Evolutionary conservation across 306 rosid species (phyloP).

Genomic region (Cucumis hystrix): DNA sequence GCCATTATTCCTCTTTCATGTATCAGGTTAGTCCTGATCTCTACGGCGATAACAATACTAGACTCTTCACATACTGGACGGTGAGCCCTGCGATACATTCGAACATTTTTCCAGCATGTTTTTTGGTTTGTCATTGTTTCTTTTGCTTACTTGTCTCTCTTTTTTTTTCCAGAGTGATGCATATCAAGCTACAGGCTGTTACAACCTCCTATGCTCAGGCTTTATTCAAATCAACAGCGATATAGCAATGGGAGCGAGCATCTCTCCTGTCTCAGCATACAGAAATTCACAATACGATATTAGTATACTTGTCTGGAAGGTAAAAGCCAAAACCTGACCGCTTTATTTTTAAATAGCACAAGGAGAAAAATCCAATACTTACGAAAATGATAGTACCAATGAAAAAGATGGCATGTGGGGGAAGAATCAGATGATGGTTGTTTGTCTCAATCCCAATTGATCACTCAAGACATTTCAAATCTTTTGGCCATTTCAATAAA

Average conservation of each 20-base stretch:
- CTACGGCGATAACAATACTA: slow-evolving; percentile 88
- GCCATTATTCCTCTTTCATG: neutral
- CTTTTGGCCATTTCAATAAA: neutral
- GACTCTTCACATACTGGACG: slow-evolving; percentile 98
- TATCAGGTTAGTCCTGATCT: slow-evolving; percentile 91
- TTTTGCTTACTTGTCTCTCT: neutral
- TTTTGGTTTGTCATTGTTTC: neutral
- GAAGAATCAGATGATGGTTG: neutral
- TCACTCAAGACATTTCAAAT: neutral
- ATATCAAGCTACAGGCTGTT: slow-evolving; percentile 99
- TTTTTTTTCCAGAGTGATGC: slow-evolving; percentile 66
- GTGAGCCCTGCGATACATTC: slow-evolving; percentile 24
- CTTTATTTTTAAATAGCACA: neutral
- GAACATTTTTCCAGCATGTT: neutral
- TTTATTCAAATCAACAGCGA: slow-evolving; percentile 80
- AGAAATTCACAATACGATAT: slow-evolving; percentile 76
- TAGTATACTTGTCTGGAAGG: slow-evolving; percentile 97
- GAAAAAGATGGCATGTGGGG: slow-evolving; percentile 8
- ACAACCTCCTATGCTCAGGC: slow-evolving; percentile 98
- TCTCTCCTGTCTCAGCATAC: slow-evolving; percentile 58
- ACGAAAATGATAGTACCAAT: slow-evolving; percentile 5
- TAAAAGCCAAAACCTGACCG: slow-evolving; percentile 19
- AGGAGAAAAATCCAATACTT: neutral
- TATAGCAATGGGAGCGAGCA: slow-evolving; percentile 98
- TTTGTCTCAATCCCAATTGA: neutral